A percentile compares a stretch with the other conserved stretches of the same genome.
phyloP scores from a whole-genome alignment of 495 filamentous ascomycete species.

The Rhypophila decipiens region DNA sequence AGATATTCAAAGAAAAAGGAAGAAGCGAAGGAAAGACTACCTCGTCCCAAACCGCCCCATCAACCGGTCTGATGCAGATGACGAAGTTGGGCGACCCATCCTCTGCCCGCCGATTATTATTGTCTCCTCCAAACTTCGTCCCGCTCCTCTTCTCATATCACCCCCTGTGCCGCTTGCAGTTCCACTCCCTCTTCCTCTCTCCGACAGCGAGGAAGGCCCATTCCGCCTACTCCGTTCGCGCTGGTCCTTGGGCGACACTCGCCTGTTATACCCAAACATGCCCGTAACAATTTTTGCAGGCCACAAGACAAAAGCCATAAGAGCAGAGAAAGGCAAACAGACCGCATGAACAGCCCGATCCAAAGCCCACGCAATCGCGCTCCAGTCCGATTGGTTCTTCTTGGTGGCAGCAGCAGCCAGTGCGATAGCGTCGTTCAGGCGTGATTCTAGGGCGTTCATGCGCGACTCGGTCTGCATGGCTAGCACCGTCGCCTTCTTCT shows the following conservation, averaged over 20 bases:
- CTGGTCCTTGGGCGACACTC: background rate
- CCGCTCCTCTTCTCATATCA: background rate
- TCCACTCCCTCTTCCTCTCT: background rate
- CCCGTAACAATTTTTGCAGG: constrained; percentile 15
- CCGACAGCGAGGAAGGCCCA: too few species aligned
- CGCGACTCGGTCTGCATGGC: constrained; percentile 68
- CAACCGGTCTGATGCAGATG: too few species aligned
- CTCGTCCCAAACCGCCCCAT: background rate
- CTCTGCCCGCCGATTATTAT: background rate
- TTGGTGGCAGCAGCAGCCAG: constrained; percentile 70
- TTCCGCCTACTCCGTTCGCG: background rate
- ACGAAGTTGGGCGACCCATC: too few species aligned
- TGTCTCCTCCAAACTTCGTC: background rate
- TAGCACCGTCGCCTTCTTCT: constrained; percentile 74
- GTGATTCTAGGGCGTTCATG: constrained; percentile 59
- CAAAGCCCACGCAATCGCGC: constrained; percentile 18
- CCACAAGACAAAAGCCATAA: constrained; percentile 12
- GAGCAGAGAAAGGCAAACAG: constrained; percentile 29
- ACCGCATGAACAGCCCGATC: constrained; percentile 4
- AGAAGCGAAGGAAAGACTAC: background rate
- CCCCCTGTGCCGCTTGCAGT: background rate
- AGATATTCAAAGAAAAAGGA: background rate
- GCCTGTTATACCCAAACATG: constrained; percentile 8
- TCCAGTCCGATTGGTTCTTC: constrained; percentile 20
- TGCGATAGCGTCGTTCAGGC: constrained; percentile 69